A percentile compares a stretch with the other conserved stretches of the same genome.
Conservation (phyloP, 139 green algal genomes). For the Closterium sp. region DNA sequence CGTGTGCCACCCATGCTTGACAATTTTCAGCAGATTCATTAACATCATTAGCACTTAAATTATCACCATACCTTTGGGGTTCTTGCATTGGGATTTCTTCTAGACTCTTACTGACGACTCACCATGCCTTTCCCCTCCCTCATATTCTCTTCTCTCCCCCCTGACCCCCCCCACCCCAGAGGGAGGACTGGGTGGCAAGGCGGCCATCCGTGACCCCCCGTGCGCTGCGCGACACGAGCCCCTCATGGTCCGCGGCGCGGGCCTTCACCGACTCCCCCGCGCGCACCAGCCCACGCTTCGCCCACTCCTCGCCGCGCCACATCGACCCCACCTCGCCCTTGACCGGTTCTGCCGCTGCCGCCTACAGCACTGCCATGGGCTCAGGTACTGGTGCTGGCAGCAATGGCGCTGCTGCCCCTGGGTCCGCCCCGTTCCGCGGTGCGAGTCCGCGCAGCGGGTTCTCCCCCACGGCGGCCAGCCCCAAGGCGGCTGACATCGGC, state of each 20-base stretch:
- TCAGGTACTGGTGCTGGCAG: not conserved
- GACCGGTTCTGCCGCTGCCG: not conserved
- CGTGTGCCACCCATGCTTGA: not conserved
- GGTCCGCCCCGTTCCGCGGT: not conserved
- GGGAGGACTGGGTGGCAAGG: not conserved
- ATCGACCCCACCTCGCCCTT: not conserved
- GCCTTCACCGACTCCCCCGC: not conserved
- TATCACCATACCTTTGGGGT: too few species aligned
- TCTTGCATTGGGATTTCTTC: too few species aligned
- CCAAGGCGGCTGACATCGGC: slow-evolving; percentile 7
- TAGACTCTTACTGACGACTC: too few species aligned
- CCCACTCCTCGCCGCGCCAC: not conserved
- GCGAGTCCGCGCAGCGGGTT: not conserved
- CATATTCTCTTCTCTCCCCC: not conserved
- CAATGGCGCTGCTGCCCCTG: not conserved
- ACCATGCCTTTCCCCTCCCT: too few species aligned
- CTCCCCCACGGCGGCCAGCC: not conserved
- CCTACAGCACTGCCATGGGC: too few species aligned
- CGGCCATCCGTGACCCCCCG: not conserved
- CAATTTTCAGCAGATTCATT: not conserved
- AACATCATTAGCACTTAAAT: not conserved
- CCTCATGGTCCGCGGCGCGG: not conserved
- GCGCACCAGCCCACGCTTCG: not conserved
- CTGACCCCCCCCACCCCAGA: not conserved
- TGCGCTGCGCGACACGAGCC: not conserved